Evolutionary conservation across 2,329 filamentous ascomycete species (phyloP), one percentile per base, ranked within the genome.

Genomic region (Ambrosiella xylebori): DNA sequence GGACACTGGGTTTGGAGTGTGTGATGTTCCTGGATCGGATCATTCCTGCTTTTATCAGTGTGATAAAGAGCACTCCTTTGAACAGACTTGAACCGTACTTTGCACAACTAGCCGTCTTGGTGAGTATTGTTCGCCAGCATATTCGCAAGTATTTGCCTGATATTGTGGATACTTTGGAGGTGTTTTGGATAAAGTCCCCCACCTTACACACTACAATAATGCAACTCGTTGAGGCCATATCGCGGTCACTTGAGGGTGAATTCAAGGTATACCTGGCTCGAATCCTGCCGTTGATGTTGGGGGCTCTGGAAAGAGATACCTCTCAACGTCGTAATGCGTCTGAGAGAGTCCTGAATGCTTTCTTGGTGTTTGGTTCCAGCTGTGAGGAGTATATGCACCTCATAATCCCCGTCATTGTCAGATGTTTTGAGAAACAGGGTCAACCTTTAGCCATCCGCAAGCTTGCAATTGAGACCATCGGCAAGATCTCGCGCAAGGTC

Each of bases 301-400:
- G 88, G 27, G 87, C 95, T 2, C 77, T 99, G 15, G 91, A 98
- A 63, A 86, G 89, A 62, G 93, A 98, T 66, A 76, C 74, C 7
- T 85, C 85, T 1, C 73, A 78, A 1, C 85, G 88, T 65, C 79
- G 88, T n/a, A 77, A 81, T 12, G 85, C 89, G 1, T 95, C 90
- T 0, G 89, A 96, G 67, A 85, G 85, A 64, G 90, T 98, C 3
- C 75, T 99, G 27, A 93, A 97, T 67, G 90, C 91, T 0, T 95
- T 99, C 69, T 73, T 98, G 36, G 87, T 98, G 0, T 98, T 98
- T 67, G 94, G 94, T 1, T 85, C 90, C 0, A 97, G 90, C 66
- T 87, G 86, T 9, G 93, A 98, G 68, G 93, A 98, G 68, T 98
- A 98, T 69, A 98, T 98, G 93, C 93, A 98, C 68, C 76, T 98